Evolutionary conservation across 176 grass and related monocot species (phyloP).

Genomic region (Urochloa ruziziensis): DNA sequence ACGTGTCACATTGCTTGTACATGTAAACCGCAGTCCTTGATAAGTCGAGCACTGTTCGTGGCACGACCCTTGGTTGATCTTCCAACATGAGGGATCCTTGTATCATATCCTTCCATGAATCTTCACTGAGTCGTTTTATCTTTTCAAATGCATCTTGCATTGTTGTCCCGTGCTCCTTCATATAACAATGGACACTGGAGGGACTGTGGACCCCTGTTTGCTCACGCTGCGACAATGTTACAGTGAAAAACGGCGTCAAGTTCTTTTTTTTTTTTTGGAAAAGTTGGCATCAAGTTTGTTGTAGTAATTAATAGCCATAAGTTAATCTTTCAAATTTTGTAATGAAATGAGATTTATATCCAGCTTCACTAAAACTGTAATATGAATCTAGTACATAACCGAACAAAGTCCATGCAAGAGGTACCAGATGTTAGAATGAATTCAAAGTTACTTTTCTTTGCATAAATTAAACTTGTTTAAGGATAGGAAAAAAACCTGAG

Average conservation of each 20-base stretch:
- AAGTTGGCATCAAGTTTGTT: not conserved
- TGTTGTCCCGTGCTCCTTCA: conserved; percentile 8
- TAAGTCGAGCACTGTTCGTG: not conserved
- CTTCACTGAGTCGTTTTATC: conserved; percentile 11
- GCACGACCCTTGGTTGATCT: not conserved
- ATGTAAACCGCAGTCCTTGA: not conserved
- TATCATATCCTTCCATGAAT: conserved; percentile 35
- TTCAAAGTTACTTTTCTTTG: not conserved
- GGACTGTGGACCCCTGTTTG: not conserved
- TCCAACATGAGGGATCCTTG: not conserved
- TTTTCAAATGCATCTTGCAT: not conserved
- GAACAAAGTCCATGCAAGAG: not conserved
- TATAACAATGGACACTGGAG: conserved; percentile 29
- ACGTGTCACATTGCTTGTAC: not conserved
- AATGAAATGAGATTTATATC: not conserved
- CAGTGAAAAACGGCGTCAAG: not conserved
- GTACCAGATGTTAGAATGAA: not conserved
- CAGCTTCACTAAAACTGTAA: not conserved
- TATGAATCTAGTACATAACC: not conserved
- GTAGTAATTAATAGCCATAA: not conserved
- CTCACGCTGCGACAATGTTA: conserved; percentile 4
- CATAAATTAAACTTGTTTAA: not conserved
- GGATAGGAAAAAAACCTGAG: not conserved
- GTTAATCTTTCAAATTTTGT: not conserved
- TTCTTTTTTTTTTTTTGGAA: too few relatives aligned